Conservation (phyloP, 2,329 filamentous ascomycete genomes). For the Fusarium foetens region DNA sequence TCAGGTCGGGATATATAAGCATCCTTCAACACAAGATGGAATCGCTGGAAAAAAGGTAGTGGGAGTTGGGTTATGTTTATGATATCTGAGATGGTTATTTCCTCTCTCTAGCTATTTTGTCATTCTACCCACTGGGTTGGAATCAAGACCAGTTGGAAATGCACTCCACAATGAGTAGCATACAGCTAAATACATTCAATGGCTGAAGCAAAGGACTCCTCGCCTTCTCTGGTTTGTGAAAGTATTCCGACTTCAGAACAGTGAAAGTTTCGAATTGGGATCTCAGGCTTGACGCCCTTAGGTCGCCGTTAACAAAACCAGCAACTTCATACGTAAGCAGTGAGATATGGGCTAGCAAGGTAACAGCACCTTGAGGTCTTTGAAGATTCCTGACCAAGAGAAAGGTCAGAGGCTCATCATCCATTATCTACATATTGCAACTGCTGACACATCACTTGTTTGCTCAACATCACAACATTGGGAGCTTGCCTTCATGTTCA, state of each 20-base stretch:
- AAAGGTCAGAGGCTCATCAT: constrained; percentile 9
- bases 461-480: not conserved
- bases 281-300: not conserved
- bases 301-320: not conserved
- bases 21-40: constrained; percentile 45
- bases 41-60: constrained; percentile 37
- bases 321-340: not conserved
- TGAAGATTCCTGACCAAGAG: not conserved
- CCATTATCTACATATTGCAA: constrained; percentile 5
- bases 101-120: constrained; percentile 15
- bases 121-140: not conserved
- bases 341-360: not conserved
- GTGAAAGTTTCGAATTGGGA: not conserved
- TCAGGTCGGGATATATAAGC: constrained; percentile 38
- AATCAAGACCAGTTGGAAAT: not conserved
- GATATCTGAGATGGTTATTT: constrained; percentile 35
- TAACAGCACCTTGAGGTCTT: not conserved
- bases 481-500: not conserved
- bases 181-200: constrained; percentile 28
- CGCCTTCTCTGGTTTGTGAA: no score
- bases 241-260: not conserved
- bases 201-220: constrained; percentile 3
- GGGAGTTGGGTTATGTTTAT: constrained; percentile 42
- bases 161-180: constrained; percentile 1
- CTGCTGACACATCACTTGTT: constrained; percentile 1